Percentiles rank a stretch among this genome's conserved stretches.
Evolutionary conservation across 2,329 filamentous ascomycete species (phyloP).

Genomic region (Purpureocillium takamizusanense): DNA sequence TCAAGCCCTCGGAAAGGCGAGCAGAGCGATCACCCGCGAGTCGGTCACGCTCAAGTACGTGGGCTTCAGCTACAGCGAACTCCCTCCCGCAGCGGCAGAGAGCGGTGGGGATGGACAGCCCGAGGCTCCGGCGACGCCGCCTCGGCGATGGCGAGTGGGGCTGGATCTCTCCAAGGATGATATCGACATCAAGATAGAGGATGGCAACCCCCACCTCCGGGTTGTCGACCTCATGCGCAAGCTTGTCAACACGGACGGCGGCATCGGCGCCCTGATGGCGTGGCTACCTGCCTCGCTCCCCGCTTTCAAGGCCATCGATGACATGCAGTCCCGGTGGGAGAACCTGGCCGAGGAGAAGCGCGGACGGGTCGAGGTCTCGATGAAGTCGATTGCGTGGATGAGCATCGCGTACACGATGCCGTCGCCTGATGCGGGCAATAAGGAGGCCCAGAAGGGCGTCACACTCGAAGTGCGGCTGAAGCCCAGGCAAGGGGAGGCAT

Average conservation of each 20-base stretch:
- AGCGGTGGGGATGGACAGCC: background rate
- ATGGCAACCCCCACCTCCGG: slow-evolving; percentile 58
- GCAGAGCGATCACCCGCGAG: slow-evolving; percentile 46
- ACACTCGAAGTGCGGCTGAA: slow-evolving; percentile 43
- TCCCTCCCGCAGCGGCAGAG: slow-evolving; percentile 3
- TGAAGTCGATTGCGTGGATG: slow-evolving; percentile 48
- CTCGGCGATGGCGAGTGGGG: slow-evolving; percentile 39
- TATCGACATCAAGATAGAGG: slow-evolving; percentile 51
- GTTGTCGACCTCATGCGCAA: slow-evolving; percentile 49
- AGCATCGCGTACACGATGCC: slow-evolving; percentile 42
- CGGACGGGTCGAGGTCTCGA: slow-evolving; percentile 40
- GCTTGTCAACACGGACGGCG: slow-evolving; percentile 45
- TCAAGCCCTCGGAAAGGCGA: slow-evolving; percentile 50
- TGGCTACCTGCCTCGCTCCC: slow-evolving; percentile 55
- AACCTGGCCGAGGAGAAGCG: slow-evolving; percentile 29
- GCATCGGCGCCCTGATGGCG: slow-evolving; percentile 42
- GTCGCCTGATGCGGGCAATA: slow-evolving; percentile 8
- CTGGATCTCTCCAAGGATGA: slow-evolving; percentile 46
- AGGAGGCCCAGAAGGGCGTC: slow-evolving; percentile 25
- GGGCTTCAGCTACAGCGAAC: slow-evolving; percentile 56
- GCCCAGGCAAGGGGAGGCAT: slow-evolving; percentile 35
- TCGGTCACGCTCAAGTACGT: slow-evolving; percentile 54
- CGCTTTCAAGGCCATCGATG: slow-evolving; percentile 51
- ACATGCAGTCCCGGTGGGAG: slow-evolving; percentile 48
- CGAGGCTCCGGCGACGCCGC: slow-evolving; percentile 3